These are phyloP conservation scores for Phaeosphaeria sp. DNA, from an alignment of 2,329 filamentous ascomycete species.

Conservation along the genomic window DNA sequence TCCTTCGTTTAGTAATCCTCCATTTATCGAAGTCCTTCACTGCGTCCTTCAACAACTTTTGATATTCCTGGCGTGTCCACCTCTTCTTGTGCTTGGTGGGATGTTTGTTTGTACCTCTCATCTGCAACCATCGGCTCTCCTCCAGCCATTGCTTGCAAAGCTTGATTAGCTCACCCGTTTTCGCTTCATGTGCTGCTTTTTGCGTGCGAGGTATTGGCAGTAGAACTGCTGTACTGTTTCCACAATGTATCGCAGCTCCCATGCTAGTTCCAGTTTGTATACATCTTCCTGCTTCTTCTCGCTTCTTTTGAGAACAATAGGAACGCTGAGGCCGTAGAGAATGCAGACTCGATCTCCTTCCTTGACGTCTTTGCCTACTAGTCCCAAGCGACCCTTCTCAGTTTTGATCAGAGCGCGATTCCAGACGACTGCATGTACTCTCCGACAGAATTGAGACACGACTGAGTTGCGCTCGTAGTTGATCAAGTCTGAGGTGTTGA, in stretches of 20 bases:
- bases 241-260: neutral
- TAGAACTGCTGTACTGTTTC: no score
- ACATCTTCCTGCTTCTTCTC: constrained; percentile 2
- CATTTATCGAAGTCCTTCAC: no score
- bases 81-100: no score
- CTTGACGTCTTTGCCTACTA: constrained; percentile 9
- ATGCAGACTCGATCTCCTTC: constrained; percentile 29
- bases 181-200: no score
- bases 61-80: no score
- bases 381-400: constrained; percentile 7
- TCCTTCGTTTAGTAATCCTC: no score
- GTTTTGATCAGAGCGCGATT: constrained; percentile 19
- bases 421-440: constrained; percentile 19
- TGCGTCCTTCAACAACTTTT: no score
- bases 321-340: constrained; percentile 31
- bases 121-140: no score
- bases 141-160: no score
- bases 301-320: constrained; percentile 22
- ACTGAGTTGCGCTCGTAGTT: constrained; percentile 5
- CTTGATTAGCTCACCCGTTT: no score
- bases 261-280: constrained; percentile 2
- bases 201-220: no score
- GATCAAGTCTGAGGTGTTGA: constrained; percentile 13
- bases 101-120: no score
- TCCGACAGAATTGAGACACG: constrained; percentile 11